Evolutionary conservation across 2,329 filamentous ascomycete species (phyloP).

Genomic region (Helicocarpus griseus): DNA sequence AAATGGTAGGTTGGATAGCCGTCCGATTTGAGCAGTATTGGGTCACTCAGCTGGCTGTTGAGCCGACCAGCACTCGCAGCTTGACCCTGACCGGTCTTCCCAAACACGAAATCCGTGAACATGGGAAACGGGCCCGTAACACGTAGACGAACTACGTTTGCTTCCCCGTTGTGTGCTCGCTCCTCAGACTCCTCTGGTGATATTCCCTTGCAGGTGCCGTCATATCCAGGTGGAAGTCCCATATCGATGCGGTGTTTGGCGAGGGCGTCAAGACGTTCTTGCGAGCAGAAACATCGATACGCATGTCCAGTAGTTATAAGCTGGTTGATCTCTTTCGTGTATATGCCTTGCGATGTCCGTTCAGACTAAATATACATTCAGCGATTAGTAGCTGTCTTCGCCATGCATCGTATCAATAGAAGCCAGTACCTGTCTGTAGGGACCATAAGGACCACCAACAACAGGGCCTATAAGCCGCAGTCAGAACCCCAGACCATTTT

Average conservation of each 20-base stretch:
- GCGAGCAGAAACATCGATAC: slow-evolving; percentile 87
- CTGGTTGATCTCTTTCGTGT: slow-evolving; percentile 58
- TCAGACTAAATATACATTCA: slow-evolving; percentile 55
- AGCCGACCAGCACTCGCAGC: slow-evolving; percentile 20
- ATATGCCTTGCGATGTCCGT: slow-evolving; percentile 52
- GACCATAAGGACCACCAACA: slow-evolving; percentile 69
- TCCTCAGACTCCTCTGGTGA: slow-evolving; percentile 58
- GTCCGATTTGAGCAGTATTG: slow-evolving; percentile 83
- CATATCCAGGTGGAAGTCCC: slow-evolving; percentile 53
- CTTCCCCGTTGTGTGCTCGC: slow-evolving; percentile 57
- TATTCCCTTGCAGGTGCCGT: slow-evolving; percentile 64
- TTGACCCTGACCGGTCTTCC: slow-evolving; percentile 44
- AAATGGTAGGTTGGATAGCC: slow-evolving; percentile 94
- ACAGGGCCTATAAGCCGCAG: slow-evolving; percentile 52
- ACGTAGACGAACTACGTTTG: slow-evolving; percentile 68
- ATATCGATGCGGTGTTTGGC: slow-evolving; percentile 53
- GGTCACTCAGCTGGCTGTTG: slow-evolving; percentile 57
- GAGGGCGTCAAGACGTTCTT: slow-evolving; percentile 58
- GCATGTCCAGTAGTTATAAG: slow-evolving; percentile 64
- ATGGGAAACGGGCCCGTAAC: slow-evolving; percentile 51
- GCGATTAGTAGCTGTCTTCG: background rate
- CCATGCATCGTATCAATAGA: background rate
- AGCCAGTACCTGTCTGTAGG: slow-evolving; percentile 71
- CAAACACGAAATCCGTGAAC: slow-evolving; percentile 74
- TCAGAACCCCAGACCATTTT: slow-evolving; percentile 5